These are phyloP conservation scores for Clitopilus passeckerianus DNA, from an alignment of 768 basidiomycete species.

Conservation along the genomic window DNA sequence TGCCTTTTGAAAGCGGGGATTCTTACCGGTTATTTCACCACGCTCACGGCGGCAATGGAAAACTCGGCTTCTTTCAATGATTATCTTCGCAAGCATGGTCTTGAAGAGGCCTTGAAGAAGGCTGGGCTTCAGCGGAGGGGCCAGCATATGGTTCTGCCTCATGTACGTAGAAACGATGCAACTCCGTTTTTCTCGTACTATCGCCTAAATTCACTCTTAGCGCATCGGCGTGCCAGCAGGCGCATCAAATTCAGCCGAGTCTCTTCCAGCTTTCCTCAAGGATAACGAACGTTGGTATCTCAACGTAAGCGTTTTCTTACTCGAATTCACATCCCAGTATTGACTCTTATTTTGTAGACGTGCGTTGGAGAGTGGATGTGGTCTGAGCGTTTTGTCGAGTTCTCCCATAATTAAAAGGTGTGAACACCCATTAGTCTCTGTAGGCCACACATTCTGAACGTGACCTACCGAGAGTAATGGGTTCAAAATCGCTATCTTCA, in stretches of 20 bases:
- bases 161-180: background rate
- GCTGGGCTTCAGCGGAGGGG: background rate
- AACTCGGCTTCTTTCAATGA: background rate
- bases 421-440: too few species aligned
- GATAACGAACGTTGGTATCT: background rate
- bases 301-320: background rate
- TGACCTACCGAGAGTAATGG: too few species aligned
- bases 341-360: background rate
- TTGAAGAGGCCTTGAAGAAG: background rate
- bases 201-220: background rate
- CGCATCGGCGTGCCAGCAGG: background rate
- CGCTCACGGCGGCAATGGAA: background rate
- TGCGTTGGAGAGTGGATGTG: background rate
- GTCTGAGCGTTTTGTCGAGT: background rate
- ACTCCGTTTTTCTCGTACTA: background rate
- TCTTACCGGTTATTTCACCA: background rate
- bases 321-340: background rate
- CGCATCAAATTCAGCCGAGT: background rate
- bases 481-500: too few species aligned
- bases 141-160: background rate
- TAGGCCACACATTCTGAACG: too few species aligned
- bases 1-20: background rate
- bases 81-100: background rate
- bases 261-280: background rate
- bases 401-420: background rate